phyloP scores from a whole-genome alignment of 2,329 filamentous ascomycete genomes.

The Xylaria sp. region DNA sequence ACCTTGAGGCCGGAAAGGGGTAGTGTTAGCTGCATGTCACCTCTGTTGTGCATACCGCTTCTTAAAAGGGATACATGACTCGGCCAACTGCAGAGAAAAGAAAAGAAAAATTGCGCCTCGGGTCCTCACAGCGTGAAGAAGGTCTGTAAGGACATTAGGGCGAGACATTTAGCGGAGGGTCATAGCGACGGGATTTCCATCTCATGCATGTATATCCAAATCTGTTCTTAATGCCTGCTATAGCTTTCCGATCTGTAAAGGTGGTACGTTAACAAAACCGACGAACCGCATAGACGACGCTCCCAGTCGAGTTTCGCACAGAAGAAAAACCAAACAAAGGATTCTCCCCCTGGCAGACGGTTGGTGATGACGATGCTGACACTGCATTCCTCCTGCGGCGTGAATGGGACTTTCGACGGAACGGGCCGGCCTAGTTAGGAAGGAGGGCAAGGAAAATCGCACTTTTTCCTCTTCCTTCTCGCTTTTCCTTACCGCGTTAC shows the following conservation, averaged over 20 bases:
- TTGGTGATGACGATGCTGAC: constrained; percentile 26
- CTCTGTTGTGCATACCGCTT: constrained; percentile 23
- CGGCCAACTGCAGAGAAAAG: constrained; percentile 8
- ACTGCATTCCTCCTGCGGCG: constrained; percentile 22
- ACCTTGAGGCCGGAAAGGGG: constrained; percentile 23
- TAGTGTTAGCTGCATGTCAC: constrained; percentile 30
- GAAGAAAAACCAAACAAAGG: constrained; percentile 13
- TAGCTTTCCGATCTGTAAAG: constrained; percentile 10
- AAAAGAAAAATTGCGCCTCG: background rate
- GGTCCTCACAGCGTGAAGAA: background rate
- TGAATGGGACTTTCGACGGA: constrained; percentile 37
- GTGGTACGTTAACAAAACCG: constrained; percentile 4
- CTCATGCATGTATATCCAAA: constrained; percentile 9
- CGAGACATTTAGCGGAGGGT: constrained; percentile 1
- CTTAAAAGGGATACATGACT: background rate
- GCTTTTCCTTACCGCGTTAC: background rate
- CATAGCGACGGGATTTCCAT: constrained; percentile 11
- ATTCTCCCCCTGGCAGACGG: constrained; percentile 20
- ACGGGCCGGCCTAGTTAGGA: constrained; percentile 48
- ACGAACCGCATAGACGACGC: background rate
- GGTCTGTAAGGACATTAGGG: background rate
- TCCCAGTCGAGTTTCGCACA: constrained; percentile 15
- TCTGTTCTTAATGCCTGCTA: background rate
- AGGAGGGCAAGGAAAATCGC: constrained; percentile 35
- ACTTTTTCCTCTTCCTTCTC: constrained; percentile 6